Evolutionary conservation across 495 filamentous ascomycete genomes (phyloP).

Genomic region (Penicillium dipodomyicola): DNA sequence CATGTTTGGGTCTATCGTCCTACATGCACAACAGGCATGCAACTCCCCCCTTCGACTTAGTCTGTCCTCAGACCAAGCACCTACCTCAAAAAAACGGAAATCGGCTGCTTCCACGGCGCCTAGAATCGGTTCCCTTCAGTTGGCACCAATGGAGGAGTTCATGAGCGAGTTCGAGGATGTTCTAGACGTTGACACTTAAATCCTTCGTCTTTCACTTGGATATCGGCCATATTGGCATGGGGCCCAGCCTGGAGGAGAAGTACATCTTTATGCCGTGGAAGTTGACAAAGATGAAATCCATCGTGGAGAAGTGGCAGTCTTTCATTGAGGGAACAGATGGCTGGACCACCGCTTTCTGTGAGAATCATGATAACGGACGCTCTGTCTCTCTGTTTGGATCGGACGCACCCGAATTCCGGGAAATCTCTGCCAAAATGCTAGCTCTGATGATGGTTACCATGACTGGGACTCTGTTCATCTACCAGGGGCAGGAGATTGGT

Average conservation of each 20-base stretch:
- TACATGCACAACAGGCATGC: too few species aligned
- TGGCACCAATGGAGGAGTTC: too few species aligned
- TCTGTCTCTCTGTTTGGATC: conserved; percentile 52
- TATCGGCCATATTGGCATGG: conserved; percentile 47
- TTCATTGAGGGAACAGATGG: conserved; percentile 48
- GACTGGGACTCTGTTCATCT: conserved; percentile 64
- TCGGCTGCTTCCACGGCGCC: too few species aligned
- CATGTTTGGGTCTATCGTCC: too few species aligned
- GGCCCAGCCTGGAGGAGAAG: conserved; percentile 35
- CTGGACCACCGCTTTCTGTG: conserved; percentile 50
- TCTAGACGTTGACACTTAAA: too few species aligned
- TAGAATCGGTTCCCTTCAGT: too few species aligned
- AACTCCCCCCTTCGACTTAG: too few species aligned
- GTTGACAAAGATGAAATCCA: conserved; percentile 38
- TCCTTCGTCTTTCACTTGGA: conserved; percentile 46
- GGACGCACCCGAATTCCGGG: conserved; percentile 41
- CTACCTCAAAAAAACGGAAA: too few species aligned
- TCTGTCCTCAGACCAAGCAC: too few species aligned
- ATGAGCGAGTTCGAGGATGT: too few species aligned
- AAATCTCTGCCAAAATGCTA: conserved; percentile 54
- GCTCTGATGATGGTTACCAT: conserved; percentile 52
- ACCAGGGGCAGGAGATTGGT: conserved; percentile 69
- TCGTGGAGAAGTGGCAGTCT: conserved; percentile 37
- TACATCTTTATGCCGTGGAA: conserved; percentile 37
- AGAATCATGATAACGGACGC: conserved; percentile 64